These are phyloP conservation scores for Cicer judaicum DNA, from an alignment of 306 rosid species.

Conservation along the genomic window DNA sequence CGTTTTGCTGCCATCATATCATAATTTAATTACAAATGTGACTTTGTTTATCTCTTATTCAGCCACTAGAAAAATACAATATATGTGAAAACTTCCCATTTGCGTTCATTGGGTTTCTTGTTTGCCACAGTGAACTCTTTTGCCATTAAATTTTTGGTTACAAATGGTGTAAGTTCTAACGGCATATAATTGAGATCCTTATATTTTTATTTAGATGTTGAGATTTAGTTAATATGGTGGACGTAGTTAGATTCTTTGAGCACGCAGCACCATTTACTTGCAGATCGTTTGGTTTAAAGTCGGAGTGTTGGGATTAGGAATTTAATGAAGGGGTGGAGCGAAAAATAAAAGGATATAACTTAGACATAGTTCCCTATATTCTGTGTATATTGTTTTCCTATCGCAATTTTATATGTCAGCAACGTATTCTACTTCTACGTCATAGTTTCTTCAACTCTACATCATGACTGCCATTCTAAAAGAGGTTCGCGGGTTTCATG, in stretches of 20 bases:
- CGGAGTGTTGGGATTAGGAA: background rate
- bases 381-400: background rate
- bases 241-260: background rate
- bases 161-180: background rate
- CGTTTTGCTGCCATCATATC: conserved; percentile 8
- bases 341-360: background rate
- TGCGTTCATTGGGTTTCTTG: conserved; percentile 13
- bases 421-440: background rate
- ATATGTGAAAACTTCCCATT: background rate
- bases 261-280: background rate
- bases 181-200: conserved; percentile 16
- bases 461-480: background rate
- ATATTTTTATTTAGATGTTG: background rate
- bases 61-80: background rate
- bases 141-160: background rate
- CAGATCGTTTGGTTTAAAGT: background rate
- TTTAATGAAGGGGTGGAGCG: background rate
- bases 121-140: background rate
- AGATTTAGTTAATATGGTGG: background rate
- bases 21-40: background rate
- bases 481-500: background rate
- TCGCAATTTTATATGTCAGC: background rate
- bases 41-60: background rate
- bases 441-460: background rate
- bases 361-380: background rate